Conservation (phyloP, 768 basidiomycete species). For the Phylloporus arenicola region DNA sequence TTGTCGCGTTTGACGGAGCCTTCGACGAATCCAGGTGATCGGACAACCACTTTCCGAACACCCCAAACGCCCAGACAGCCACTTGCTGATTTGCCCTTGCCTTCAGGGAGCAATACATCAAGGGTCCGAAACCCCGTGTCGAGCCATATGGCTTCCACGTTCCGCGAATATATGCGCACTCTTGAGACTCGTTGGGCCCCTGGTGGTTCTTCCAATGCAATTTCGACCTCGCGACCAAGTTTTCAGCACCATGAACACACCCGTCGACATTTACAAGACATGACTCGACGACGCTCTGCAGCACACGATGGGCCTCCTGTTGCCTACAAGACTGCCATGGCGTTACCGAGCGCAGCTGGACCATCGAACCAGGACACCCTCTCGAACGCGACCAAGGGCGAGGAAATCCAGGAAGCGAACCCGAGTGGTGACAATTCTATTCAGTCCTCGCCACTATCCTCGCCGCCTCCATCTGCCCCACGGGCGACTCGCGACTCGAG, state of each 20-base stretch:
- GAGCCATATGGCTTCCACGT: not conserved
- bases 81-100: constrained; percentile 13
- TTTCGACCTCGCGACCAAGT: not conserved
- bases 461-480: constrained; percentile 7
- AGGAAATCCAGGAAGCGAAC: constrained; percentile 11
- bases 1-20: constrained; percentile 7
- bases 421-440: constrained; percentile 12
- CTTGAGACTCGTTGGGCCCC: not conserved
- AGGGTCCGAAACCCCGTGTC: not conserved
- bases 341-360: not conserved
- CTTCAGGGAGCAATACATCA: not conserved
- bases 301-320: not conserved
- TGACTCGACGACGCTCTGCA: not conserved
- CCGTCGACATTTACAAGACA: not conserved
- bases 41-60: constrained; percentile 1
- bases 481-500: not conserved
- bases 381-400: constrained; percentile 14
- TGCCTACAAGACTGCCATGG: not conserved
- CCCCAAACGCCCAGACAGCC: constrained; percentile 17
- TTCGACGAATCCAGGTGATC: not conserved
- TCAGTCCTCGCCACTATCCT: constrained; percentile 10
- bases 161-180: constrained; percentile 12
- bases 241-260: not conserved
- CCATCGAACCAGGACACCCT: not conserved
- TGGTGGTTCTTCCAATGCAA: not conserved